Percentiles rank a stretch among this genome's conserved stretches.
Evolutionary conservation across 2,329 filamentous ascomycete genomes (phyloP).

Genomic region (Cladosporium velox): DNA sequence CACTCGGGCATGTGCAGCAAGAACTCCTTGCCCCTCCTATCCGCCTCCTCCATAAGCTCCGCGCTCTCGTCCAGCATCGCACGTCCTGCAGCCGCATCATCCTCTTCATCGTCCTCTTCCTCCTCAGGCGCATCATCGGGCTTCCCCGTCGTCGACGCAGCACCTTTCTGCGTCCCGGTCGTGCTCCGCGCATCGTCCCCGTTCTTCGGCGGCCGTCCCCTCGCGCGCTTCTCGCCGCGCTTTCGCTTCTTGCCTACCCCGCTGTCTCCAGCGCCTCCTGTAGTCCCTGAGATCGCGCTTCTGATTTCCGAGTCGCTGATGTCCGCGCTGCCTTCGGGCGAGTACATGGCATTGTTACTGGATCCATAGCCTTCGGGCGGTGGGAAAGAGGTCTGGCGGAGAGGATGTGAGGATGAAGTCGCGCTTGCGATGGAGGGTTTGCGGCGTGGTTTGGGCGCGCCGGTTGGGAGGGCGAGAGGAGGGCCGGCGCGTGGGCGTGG

Average conservation of each 20-base stretch:
- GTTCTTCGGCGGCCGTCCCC: slow-evolving; percentile 31
- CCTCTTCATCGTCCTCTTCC: slow-evolving; percentile 55
- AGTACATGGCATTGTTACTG: slow-evolving; percentile 26
- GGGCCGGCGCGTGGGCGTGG: slow-evolving; percentile 64
- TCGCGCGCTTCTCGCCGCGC: slow-evolving; percentile 30
- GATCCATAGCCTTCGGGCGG: slow-evolving; percentile 48
- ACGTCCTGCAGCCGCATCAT: slow-evolving; percentile 52
- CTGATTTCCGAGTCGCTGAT: slow-evolving; percentile 41
- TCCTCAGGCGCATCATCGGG: slow-evolving; percentile 42
- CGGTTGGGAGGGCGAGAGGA: slow-evolving; percentile 54
- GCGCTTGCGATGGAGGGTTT: slow-evolving; percentile 66
- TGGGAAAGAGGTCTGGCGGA: slow-evolving; percentile 80
- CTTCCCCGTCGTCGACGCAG: slow-evolving; percentile 22
- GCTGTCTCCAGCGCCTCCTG: slow-evolving; percentile 42
- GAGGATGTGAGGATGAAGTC: slow-evolving; percentile 62
- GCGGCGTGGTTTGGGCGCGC: slow-evolving; percentile 61
- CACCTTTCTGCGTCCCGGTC: slow-evolving; percentile 41
- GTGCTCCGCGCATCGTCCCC: slow-evolving; percentile 31
- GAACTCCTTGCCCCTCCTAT: slow-evolving; percentile 40
- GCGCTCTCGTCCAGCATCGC: slow-evolving; percentile 38
- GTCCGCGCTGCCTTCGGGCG: slow-evolving; percentile 31
- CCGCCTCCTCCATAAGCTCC: slow-evolving; percentile 9
- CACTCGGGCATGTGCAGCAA: slow-evolving; percentile 59
- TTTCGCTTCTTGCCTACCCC: slow-evolving; percentile 30
- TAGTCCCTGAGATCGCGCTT: slow-evolving; percentile 32